A percentile compares a stretch with the other conserved stretches of the same genome.
Evolutionary conservation across 1,284 basidiomycete genomes (phyloP).

Genomic region (Wallemia mellicola): DNA sequence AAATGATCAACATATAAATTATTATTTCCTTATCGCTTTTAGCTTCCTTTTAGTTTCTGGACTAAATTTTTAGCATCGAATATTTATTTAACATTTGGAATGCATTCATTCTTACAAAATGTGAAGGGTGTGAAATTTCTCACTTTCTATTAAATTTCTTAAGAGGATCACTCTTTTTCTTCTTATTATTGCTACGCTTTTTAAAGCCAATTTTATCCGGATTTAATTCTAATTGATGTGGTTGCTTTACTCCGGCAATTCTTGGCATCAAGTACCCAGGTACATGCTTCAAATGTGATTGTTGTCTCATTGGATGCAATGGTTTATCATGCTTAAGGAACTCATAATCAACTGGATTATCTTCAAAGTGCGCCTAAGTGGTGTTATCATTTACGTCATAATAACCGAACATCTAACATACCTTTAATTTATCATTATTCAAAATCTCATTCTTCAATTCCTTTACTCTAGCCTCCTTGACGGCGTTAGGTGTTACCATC

Average conservation of each 20-base stretch:
- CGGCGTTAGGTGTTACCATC: conserved; percentile 52
- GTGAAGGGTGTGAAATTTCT: too few relatives aligned
- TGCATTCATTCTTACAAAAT: too few relatives aligned
- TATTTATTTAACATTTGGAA: too few relatives aligned
- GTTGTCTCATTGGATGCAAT: conserved; percentile 55
- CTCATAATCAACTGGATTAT: conserved; percentile 78
- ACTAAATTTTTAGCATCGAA: not conserved
- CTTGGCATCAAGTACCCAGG: conserved; percentile 76
- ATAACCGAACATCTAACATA: conserved; percentile 12
- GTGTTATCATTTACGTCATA: not conserved
- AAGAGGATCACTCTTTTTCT: conserved; percentile 2
- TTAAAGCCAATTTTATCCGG: not conserved
- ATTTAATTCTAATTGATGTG: conserved; percentile 9
- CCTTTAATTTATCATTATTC: conserved; percentile 87
- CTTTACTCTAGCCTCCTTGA: conserved; percentile 74
- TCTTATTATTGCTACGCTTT: not conserved
- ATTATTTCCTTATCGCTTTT: not conserved
- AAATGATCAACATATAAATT: not conserved
- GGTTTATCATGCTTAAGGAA: conserved; percentile 85
- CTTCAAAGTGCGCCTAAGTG: conserved; percentile 78
- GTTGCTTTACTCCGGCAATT: conserved; percentile 24
- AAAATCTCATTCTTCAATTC: conserved; percentile 81
- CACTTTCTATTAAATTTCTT: conserved; percentile 2
- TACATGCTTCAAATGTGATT: conserved; percentile 82
- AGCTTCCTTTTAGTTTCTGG: not conserved